Base-by-base conservation (phyloP, 495 filamentous ascomycete genomes). In the Penicillium maclennaniae region DNA sequence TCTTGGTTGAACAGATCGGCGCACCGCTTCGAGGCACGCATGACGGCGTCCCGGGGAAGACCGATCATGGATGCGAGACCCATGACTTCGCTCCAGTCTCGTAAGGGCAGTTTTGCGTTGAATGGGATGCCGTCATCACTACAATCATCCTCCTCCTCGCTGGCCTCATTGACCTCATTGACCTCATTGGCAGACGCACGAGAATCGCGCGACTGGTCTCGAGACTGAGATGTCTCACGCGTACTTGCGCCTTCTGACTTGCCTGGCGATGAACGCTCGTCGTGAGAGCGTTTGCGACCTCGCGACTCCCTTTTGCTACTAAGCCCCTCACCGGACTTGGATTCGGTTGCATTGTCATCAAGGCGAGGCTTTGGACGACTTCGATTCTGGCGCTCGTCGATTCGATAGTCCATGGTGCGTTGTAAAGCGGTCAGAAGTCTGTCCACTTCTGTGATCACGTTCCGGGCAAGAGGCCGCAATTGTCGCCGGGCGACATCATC, bases 41-140 rank as follows among this genome's bases (percentile, higher is more conserved):
- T 76, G 7, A 95, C 72, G 6, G 83, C 86, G 5, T 65, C 62
- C 1, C 77, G 59, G 1, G 84, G 70, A 63, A 88, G 87, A 0
- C 86, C 88, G 1, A 75, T 79, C 52, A 91, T 75, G 0, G 87
- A 78, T 19, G 91, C 91, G 0, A 88, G 70, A 8, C 87, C 87
- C 27, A 95, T 65, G 1, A 93, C 79, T 49, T 92, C 87, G 40
- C 85, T 85, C 91, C 91, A 96, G 66, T 92, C 87, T 2, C 88
- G 81, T 6, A 83, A 68, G 4, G 69, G 77, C 50, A 79, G 55
- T 37, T 59, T 49, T 12, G 43, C 34, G 49, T 54, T 59, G 19
- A 17, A 9, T 21, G 28, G 23, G 20, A 26, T n/a, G 34, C n/a
- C 21, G 27, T 36, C 36, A 4, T 40, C 31, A 3, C 20, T 36